These are phyloP conservation scores for Plasmodium knowlesi DNA, from an alignment of 169 alveolate species.

Conservation along the genomic window DNA sequence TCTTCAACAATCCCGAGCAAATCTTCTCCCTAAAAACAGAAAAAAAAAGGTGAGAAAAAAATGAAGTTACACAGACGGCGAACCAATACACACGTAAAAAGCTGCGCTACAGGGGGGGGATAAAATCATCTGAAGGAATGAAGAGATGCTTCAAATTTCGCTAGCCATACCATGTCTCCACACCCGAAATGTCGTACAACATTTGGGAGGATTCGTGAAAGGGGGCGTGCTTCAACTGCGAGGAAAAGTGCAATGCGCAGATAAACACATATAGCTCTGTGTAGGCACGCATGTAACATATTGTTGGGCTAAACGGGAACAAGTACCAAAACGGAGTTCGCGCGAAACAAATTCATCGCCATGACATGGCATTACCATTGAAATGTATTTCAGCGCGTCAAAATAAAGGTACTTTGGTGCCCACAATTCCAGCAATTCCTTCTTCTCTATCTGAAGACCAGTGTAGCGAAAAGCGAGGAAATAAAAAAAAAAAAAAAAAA, in stretches of 20 bases:
- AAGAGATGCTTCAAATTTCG: not conserved
- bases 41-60: not conserved
- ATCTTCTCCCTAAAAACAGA: constrained; percentile 84
- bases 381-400: constrained; percentile 49
- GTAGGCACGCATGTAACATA: not conserved
- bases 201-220: constrained; percentile 93
- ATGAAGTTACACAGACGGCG: not conserved
- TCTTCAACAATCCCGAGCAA: constrained; percentile 90
- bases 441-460: constrained; percentile 30
- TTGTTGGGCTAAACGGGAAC: too few species aligned
- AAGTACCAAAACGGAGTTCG: too few species aligned
- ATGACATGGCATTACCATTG: constrained; percentile 19
- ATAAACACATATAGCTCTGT: not conserved
- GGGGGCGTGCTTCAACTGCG: constrained; percentile 75
- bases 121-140: not conserved
- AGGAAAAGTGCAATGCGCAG: not conserved
- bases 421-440: constrained; percentile 51
- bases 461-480: not conserved
- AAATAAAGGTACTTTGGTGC: constrained; percentile 63
- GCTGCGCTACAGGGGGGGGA: not conserved
- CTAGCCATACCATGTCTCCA: constrained; percentile 79
- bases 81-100: not conserved
- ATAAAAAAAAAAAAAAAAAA: not conserved
- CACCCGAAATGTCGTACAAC: constrained; percentile 92
- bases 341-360: not conserved